Conservation (phyloP, 2,329 filamentous ascomycete species). For the Cadophora luteo-olivacea region DNA sequence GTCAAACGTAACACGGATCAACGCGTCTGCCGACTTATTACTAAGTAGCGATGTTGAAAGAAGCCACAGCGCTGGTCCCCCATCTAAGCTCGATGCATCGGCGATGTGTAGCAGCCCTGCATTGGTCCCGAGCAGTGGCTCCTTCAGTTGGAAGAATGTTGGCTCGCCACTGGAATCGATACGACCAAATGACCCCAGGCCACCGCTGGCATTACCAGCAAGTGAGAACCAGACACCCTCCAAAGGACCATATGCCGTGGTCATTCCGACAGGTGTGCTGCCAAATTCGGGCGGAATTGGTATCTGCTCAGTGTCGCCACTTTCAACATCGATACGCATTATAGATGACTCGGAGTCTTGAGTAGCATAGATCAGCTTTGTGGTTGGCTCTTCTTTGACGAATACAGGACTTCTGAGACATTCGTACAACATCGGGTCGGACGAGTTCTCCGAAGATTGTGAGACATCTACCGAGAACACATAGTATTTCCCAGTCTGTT, state of each 20-base stretch:
- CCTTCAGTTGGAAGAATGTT: not conserved
- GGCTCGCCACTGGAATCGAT: constrained; percentile 5
- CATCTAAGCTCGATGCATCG: constrained; percentile 5
- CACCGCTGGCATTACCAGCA: not conserved
- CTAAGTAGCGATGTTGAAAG: constrained; percentile 13
- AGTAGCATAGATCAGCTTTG: constrained; percentile 4
- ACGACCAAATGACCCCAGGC: not conserved
- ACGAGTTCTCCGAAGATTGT: not conserved
- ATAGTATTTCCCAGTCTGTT: constrained; percentile 7
- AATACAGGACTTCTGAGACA: constrained; percentile 9
- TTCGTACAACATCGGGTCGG: not conserved
- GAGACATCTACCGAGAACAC: constrained; percentile 15
- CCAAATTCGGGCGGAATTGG: constrained; percentile 10
- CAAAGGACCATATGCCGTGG: not conserved
- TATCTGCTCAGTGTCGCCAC: not conserved
- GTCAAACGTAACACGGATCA: constrained; percentile 13
- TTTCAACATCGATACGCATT: constrained; percentile 2
- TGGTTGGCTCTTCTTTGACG: constrained; percentile 9
- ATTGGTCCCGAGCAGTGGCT: not conserved
- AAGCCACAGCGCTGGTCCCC: constrained; percentile 7
- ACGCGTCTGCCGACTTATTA: not conserved
- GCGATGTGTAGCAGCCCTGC: constrained; percentile 1
- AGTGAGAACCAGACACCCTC: constrained; percentile 6
- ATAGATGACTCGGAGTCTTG: not conserved
- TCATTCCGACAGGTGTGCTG: constrained; percentile 10